Evolutionary conservation across 2,329 filamentous ascomycete species (phyloP).

Genomic region (Aspergillus sp.): DNA sequence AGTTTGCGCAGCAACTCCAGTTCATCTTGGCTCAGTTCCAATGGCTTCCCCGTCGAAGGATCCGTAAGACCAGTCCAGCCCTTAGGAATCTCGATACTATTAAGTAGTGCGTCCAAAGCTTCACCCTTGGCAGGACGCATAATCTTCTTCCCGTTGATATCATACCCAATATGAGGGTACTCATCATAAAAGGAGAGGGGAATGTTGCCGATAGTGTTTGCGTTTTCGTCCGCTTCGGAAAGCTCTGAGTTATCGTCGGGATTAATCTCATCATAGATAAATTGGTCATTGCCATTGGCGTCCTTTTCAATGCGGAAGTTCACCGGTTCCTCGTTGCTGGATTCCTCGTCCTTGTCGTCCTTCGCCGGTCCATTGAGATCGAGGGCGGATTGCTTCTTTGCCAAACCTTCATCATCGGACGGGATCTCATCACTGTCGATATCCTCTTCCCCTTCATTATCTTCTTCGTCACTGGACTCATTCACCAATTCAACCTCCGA

Average conservation of each 20-base stretch:
- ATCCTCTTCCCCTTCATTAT: conserved; percentile 43
- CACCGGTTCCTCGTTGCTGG: conserved; percentile 33
- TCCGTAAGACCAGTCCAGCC: conserved; percentile 96
- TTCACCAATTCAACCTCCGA: conserved; percentile 50
- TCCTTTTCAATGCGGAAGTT: conserved; percentile 62
- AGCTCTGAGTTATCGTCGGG: conserved; percentile 95
- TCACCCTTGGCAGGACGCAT: conserved; percentile 91
- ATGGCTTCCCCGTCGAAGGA: conserved; percentile 82
- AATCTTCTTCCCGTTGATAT: conserved; percentile 97
- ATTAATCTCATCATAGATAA: conserved; percentile 88
- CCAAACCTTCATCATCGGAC: conserved; percentile 37
- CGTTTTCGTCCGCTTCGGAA: conserved; percentile 66
- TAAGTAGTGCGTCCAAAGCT: conserved; percentile 83
- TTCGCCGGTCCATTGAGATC: conserved; percentile 6
- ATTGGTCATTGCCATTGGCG: conserved; percentile 83
- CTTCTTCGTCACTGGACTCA: conserved; percentile 42
- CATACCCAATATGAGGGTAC: conserved; percentile 96
- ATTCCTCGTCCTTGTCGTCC: conserved; percentile 8
- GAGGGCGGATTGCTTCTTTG: conserved; percentile 27
- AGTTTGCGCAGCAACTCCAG: conserved; percentile 80
- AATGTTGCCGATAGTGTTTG: conserved; percentile 93
- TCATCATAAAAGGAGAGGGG: conserved; percentile 92
- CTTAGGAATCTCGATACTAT: conserved; percentile 94
- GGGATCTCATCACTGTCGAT: conserved; percentile 46
- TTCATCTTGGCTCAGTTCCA: conserved; percentile 80